Evolutionary conservation across 352 stramenopile species (phyloP), one percentile per base, ranked within the genome.

Genomic region (Chrysophaeum taylorii): DNA sequence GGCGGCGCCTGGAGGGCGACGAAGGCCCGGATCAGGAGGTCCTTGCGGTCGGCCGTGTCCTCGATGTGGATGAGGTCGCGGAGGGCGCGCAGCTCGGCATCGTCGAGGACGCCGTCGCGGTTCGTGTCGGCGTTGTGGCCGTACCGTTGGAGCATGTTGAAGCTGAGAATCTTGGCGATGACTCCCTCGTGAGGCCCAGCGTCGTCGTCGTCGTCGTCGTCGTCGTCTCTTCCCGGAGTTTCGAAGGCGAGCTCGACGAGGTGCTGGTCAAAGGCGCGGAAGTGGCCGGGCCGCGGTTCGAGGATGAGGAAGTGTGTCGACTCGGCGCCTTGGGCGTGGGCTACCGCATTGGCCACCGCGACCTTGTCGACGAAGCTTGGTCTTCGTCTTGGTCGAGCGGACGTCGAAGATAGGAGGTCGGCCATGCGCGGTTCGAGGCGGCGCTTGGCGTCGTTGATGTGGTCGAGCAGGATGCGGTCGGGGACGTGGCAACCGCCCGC

Each of bases 121-220:
- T 64, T 23, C 12, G 63, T 25, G 39, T 70, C 64, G 9, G 64
- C 64, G 21, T 12, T 21, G 39, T 39, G 61, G 38, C 64, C 64
- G 42, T 64, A 70, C 18, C 64, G 64, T n/a, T 62, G 39, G 37
- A 70, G 35, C 21, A 70, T 63, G 39, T 70, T 70, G 64, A 63
- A 70, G 35, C 39, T n/a, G 12, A 70, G 33, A 14, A 38, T 39
- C 35, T 39, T 67, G 35, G 29, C 63, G 31, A 39, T 21, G 35
- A n/a, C 31, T 21, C 15, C 21, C 25, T 69, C 33, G 18, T n/a
- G 31, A 33, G 53, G 12, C 18, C 29, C 12, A 37, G 25, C 33
- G 29, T 69, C n/a, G 15, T 4, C 23, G 18, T 45, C 63, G 33
- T 70, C 38, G 41, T 60, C 15, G 21, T 50, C 63, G 41, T 70